Conservation (phyloP, 2,329 filamentous ascomycete genomes). For the Bretziella fagacearum region DNA sequence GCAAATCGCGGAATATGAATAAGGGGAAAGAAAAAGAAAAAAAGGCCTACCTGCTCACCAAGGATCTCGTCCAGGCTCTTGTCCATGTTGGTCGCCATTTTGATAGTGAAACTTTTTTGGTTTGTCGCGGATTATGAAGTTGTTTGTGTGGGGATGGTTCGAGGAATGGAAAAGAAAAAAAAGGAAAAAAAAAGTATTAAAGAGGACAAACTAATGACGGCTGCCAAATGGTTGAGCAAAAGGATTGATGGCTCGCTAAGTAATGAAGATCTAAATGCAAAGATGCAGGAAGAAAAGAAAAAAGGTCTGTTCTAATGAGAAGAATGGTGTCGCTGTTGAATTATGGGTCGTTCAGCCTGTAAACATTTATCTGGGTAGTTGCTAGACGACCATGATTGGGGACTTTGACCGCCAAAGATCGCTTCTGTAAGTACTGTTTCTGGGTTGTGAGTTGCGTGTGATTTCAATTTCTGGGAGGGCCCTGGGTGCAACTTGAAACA, state of each 20-base stretch:
- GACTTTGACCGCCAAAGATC: background rate
- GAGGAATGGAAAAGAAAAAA: background rate
- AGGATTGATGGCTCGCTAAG: background rate
- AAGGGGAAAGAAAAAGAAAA: background rate
- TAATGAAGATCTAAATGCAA: constrained; percentile 9
- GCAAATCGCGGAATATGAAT: background rate
- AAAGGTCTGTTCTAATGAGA: background rate
- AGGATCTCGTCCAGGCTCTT: constrained; percentile 41
- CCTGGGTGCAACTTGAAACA: background rate
- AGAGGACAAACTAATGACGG: background rate
- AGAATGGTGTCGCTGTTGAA: too few relatives aligned
- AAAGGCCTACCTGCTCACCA: constrained; percentile 28
- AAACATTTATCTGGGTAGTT: too few relatives aligned
- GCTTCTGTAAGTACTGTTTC: background rate
- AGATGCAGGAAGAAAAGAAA: constrained; percentile 6
- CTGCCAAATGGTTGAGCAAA: background rate
- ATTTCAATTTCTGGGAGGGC: background rate
- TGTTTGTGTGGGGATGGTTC: background rate
- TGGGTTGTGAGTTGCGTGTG: background rate
- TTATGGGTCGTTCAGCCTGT: too few relatives aligned
- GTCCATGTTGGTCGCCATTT: constrained; percentile 31
- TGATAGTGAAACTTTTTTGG: constrained; percentile 12
- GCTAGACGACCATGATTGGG: background rate
- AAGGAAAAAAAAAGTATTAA: background rate
- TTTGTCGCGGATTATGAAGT: background rate